Evolutionary conservation across 495 filamentous ascomycete genomes (phyloP).

Genomic region (Lasiosphaeris hirsuta): DNA sequence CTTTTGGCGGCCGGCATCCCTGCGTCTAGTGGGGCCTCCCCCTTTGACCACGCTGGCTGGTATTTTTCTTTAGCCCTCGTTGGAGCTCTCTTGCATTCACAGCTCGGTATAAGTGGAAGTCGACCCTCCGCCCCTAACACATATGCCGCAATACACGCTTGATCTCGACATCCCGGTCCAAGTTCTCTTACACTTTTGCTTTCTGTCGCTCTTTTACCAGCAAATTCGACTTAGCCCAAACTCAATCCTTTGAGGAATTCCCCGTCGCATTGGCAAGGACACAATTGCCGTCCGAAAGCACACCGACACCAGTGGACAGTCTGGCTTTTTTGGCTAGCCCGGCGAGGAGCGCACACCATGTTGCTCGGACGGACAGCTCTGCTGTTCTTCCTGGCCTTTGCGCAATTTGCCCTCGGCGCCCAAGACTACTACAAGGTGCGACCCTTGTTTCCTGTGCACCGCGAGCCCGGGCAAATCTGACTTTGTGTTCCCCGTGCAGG

Average conservation of each 20-base stretch:
- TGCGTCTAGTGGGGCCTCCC: background rate
- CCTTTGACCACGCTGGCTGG: constrained; percentile 32
- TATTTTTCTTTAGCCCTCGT: constrained; percentile 3
- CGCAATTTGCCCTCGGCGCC: constrained; percentile 43
- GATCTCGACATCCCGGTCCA: background rate
- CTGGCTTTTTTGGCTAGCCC: constrained; percentile 17
- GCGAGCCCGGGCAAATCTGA: background rate
- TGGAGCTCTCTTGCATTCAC: constrained; percentile 3
- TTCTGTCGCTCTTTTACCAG: background rate
- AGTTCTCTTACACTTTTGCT: background rate
- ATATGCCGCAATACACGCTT: background rate
- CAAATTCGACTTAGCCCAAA: background rate
- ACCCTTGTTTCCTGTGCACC: background rate
- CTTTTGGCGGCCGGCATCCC: background rate
- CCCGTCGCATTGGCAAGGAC: background rate
- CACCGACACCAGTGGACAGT: constrained; percentile 7
- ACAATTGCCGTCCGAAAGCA: background rate
- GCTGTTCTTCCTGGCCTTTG: constrained; percentile 43
- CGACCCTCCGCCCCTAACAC: background rate
- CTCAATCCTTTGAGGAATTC: background rate
- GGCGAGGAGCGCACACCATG: constrained; percentile 28
- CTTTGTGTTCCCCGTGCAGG: constrained; percentile 34
- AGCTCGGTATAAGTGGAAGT: constrained; percentile 17
- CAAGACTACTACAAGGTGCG: constrained; percentile 88
- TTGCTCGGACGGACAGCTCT: constrained; percentile 38